A percentile compares a stretch with the other conserved stretches of the same genome.
Evolutionary conservation across 1,139 yeast species (phyloP).

Genomic region (Blastobotrys buckinghamii): DNA sequence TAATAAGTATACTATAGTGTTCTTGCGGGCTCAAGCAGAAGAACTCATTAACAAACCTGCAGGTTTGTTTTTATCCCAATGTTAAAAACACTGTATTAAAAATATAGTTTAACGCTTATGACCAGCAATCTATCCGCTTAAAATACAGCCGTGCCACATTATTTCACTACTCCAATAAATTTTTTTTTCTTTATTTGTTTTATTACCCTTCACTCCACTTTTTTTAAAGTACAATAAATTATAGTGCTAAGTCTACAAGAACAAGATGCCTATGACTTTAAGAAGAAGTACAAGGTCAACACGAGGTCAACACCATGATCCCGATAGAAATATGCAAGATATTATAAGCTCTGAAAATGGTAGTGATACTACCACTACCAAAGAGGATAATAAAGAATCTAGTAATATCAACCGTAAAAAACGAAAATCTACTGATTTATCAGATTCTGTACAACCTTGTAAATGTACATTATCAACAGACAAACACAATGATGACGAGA

Average conservation of each 20-base stretch:
- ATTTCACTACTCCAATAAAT: background rate
- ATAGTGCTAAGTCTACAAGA: too few species aligned
- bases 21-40: too few species aligned
- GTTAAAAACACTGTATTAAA: too few species aligned
- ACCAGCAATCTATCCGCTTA: too few species aligned
- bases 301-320: conserved; percentile 38
- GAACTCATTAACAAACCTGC: too few species aligned
- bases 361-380: too few species aligned
- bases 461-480: background rate
- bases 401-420: background rate
- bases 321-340: conserved; percentile 24
- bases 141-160: background rate
- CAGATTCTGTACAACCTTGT: background rate
- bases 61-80: too few species aligned
- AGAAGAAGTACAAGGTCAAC: conserved; percentile 42
- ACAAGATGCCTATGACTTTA: conserved; percentile 10
- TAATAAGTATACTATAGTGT: too few species aligned
- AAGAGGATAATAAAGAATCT: conserved; percentile 1
- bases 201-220: background rate
- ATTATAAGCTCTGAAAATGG: conserved; percentile 2
- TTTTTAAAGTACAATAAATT: background rate
- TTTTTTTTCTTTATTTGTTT: background rate
- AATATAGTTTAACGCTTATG: too few species aligned
- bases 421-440: background rate
- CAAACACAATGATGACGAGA: too few species aligned